Percentiles rank a stretch among this genome's conserved stretches.
Evolutionary conservation across 305 asterid genomes (phyloP).

Genomic region (Rubia tinctorum): DNA sequence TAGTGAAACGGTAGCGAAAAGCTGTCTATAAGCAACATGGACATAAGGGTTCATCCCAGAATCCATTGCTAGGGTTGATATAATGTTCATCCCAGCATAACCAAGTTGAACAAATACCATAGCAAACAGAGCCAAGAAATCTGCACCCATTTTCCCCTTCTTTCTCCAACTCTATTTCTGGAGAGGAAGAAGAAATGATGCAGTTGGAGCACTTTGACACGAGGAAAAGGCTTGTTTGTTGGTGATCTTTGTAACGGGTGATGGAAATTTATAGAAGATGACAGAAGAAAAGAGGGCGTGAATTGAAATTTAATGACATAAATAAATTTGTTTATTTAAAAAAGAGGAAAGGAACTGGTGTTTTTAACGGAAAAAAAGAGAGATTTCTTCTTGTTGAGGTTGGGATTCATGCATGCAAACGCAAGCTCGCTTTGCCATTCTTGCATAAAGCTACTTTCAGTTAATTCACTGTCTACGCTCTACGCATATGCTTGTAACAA

Average conservation of each 20-base stretch:
- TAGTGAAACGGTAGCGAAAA: slow-evolving; percentile 60
- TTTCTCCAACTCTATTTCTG: slow-evolving; percentile 9
- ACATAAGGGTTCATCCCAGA: slow-evolving; percentile 89
- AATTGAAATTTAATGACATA: not conserved
- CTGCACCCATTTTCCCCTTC: slow-evolving; percentile 36
- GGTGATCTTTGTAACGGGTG: not conserved
- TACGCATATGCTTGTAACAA: slow-evolving; percentile 31
- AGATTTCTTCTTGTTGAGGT: slow-evolving; percentile 34
- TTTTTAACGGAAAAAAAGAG: slow-evolving; percentile 1
- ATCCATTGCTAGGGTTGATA: slow-evolving; percentile 86
- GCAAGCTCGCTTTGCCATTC: slow-evolving; percentile 27
- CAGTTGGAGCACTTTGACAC: not conserved
- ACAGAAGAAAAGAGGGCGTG: not conserved
- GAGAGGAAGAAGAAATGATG: slow-evolving; percentile 1
- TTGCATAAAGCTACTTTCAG: slow-evolving; percentile 48
- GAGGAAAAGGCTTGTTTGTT: not conserved
- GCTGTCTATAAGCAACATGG: slow-evolving; percentile 86
- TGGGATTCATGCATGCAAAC: slow-evolving; percentile 52
- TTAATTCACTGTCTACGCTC: slow-evolving; percentile 25
- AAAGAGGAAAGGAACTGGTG: not conserved
- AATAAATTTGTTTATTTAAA: not conserved
- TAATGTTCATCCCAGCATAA: slow-evolving; percentile 79
- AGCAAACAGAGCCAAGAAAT: slow-evolving; percentile 44
- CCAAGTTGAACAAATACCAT: slow-evolving; percentile 86
- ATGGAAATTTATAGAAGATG: slow-evolving; percentile 15